phyloP scores from a whole-genome alignment of 164 flowering plant species.

The Vitis rotundifolia region DNA sequence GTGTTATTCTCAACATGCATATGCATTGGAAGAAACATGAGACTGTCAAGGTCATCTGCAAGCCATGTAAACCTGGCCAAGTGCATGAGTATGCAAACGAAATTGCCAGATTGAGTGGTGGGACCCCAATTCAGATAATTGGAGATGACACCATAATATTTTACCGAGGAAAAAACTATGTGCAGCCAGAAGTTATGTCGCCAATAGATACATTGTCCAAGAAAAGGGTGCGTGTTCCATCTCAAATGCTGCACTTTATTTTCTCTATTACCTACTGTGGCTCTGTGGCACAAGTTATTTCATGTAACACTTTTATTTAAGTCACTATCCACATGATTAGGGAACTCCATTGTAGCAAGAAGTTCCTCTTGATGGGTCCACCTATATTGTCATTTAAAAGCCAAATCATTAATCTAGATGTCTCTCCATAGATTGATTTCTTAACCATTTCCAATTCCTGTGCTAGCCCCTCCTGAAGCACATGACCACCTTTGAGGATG shows the following conservation, averaged over 20 bases:
- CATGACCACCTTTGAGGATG: no score
- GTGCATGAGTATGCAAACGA: slow-evolving; percentile 74
- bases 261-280: not conserved
- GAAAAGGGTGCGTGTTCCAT: slow-evolving; percentile 57
- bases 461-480: no score
- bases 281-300: not conserved
- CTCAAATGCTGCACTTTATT: not conserved
- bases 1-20: slow-evolving; percentile 96
- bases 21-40: slow-evolving; percentile 98
- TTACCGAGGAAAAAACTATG: slow-evolving; percentile 87
- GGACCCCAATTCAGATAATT: slow-evolving; percentile 73
- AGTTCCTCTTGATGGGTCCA: no score
- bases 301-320: no score
- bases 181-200: slow-evolving; percentile 81
- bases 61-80: slow-evolving; percentile 85
- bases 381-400: no score
- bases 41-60: slow-evolving; percentile 89
- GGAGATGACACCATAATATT: slow-evolving; percentile 78
- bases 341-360: not conserved
- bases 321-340: not conserved
- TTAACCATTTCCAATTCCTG: no score
- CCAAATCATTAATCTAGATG: no score
- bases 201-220: slow-evolving; percentile 88
- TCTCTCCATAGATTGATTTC: no score
- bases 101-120: slow-evolving; percentile 91